Evolutionary conservation across 2,329 filamentous ascomycete species (phyloP).

Genomic region (Aureobasidium sp.): DNA sequence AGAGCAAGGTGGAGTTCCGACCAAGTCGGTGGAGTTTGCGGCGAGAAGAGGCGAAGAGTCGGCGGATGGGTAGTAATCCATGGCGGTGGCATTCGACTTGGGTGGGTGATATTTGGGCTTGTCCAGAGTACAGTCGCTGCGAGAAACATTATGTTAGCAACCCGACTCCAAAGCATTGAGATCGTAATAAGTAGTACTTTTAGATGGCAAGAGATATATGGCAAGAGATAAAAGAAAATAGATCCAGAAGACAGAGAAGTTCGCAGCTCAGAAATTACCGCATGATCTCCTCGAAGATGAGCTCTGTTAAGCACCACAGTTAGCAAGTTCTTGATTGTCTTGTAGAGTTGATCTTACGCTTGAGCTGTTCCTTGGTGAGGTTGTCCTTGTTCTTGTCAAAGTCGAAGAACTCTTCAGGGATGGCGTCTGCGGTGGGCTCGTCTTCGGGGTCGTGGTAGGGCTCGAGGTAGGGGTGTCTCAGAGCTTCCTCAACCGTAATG

Average conservation of each 20-base stretch:
- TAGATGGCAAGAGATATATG: slow-evolving; percentile 12
- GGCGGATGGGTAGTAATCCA: neutral
- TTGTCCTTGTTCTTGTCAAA: slow-evolving; percentile 99
- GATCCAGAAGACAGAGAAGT: neutral
- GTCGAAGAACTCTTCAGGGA: slow-evolving; percentile 98
- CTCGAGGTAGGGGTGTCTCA: slow-evolving; percentile 96
- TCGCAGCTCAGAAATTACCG: slow-evolving; percentile 33
- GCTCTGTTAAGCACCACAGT: slow-evolving; percentile 34
- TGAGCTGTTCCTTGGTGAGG: slow-evolving; percentile 95
- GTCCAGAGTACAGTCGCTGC: slow-evolving; percentile 1
- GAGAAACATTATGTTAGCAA: neutral
- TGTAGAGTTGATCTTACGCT: slow-evolving; percentile 48
- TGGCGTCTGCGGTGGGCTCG: slow-evolving; percentile 91
- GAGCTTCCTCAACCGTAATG: slow-evolving; percentile 93
- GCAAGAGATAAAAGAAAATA: slow-evolving; percentile 2
- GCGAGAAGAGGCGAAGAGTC: neutral
- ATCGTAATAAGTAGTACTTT: slow-evolving; percentile 11
- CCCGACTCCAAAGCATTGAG: neutral
- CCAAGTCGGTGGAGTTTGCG: neutral
- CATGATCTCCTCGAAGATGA: slow-evolving; percentile 98
- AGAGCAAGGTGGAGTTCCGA: neutral
- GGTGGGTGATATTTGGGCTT: neutral
- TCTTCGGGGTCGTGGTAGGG: slow-evolving; percentile 98
- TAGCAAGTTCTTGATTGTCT: neutral
- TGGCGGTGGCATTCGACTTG: neutral